These are phyloP conservation scores for Cyanidiococcus yangmingshanensis DNA, from an alignment of 23 red algal genomes.

Conservation along the genomic window DNA sequence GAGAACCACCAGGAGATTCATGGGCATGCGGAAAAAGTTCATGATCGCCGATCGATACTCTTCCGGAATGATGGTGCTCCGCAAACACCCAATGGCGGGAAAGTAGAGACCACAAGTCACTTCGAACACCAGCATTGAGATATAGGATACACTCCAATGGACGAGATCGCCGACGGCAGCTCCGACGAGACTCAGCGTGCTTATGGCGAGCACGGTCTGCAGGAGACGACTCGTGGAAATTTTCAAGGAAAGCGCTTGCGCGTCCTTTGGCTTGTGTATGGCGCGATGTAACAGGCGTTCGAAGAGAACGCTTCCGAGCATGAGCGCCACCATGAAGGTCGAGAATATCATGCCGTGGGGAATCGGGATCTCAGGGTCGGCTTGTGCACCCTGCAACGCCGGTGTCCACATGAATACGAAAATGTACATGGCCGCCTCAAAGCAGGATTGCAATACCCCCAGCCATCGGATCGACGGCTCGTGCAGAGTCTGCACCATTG, in stretches of 20 bases:
- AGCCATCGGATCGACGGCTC: slow-evolving; percentile 57
- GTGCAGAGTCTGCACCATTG: slow-evolving; percentile 36
- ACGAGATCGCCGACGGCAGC: slow-evolving; percentile 17
- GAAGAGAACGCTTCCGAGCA: slow-evolving; percentile 80
- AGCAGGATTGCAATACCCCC: slow-evolving; percentile 75
- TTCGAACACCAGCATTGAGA: slow-evolving; percentile 69
- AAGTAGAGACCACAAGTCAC: slow-evolving; percentile 86
- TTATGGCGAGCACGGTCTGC: slow-evolving; percentile 29
- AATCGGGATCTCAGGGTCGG: slow-evolving; percentile 28
- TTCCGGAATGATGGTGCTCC: slow-evolving; percentile 69
- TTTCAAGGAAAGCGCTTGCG: not conserved
- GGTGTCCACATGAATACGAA: slow-evolving; percentile 99
- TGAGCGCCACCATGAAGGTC: slow-evolving; percentile 91
- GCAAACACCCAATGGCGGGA: slow-evolving; percentile 72
- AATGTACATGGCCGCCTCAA: slow-evolving; percentile 82
- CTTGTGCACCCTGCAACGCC: slow-evolving; percentile 48
- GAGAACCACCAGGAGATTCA: slow-evolving; percentile 74
- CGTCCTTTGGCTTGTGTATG: not conserved
- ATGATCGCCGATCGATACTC: slow-evolving; percentile 72
- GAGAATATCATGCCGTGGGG: slow-evolving; percentile 95
- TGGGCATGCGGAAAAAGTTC: slow-evolving; percentile 80
- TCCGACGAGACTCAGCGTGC: slow-evolving; percentile 26
- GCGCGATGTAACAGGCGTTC: slow-evolving; percentile 3
- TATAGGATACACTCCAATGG: slow-evolving; percentile 36
- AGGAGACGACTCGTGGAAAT: not conserved